A percentile compares a stretch with the other conserved stretches of the same genome.
phyloP scores from a whole-genome alignment of 2,329 filamentous ascomycete species.

The Colletotrichum tofieldiae region DNA sequence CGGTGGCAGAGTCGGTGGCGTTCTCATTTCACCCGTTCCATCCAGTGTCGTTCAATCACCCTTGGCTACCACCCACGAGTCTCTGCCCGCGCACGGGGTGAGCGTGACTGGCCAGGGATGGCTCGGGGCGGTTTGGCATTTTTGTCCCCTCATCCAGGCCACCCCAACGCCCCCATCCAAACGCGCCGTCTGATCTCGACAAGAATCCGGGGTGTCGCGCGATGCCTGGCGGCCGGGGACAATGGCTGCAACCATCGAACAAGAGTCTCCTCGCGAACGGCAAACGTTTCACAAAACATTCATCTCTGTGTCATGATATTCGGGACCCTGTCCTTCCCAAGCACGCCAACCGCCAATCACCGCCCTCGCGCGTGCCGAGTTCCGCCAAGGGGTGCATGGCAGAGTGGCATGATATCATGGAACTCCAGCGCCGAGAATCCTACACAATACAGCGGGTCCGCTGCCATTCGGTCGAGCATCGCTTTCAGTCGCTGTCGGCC shows the following conservation, averaged over 20 bases:
- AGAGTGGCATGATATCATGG: conserved; percentile 41
- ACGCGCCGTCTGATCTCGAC: conserved; percentile 33
- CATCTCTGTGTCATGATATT: conserved; percentile 40
- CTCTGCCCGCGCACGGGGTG: conserved; percentile 5
- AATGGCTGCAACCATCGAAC: conserved; percentile 15
- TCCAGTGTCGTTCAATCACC: conserved; percentile 22
- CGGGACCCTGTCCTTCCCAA: conserved; percentile 22
- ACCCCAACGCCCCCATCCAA: conserved; percentile 3
- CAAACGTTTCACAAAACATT: conserved; percentile 41
- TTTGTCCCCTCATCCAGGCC: neutral
- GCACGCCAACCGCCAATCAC: conserved; percentile 30
- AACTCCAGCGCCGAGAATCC: conserved; percentile 31
- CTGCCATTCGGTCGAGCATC: neutral
- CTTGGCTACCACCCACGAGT: conserved; percentile 10
- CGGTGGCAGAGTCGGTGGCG: conserved; percentile 8
- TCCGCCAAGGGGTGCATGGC: conserved; percentile 37
- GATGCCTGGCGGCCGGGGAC: conserved; percentile 16
- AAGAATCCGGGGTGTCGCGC: neutral
- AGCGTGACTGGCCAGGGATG: conserved; percentile 12
- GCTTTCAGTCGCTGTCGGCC: neutral
- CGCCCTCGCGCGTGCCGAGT: conserved; percentile 31
- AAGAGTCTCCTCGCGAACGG: conserved; percentile 24
- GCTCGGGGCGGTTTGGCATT: neutral
- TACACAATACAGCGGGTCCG: neutral
- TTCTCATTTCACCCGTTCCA: neutral